These are phyloP conservation scores for Paspalum vaginatum DNA, from an alignment of 176 grass and related monocot genomes.

Conservation along the genomic window DNA sequence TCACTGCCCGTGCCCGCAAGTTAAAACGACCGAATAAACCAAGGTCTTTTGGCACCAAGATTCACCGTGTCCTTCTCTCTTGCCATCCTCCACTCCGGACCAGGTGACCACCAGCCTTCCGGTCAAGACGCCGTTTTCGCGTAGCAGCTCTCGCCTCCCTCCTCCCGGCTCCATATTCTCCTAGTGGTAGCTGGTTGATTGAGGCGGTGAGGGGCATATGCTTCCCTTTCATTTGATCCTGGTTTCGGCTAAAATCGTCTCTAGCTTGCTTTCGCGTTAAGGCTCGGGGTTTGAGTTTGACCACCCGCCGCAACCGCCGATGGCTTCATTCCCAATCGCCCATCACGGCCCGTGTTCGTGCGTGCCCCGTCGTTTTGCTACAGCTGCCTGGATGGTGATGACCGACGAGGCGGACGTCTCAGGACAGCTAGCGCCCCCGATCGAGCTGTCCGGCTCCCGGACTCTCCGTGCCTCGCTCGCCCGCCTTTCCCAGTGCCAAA, in stretches of 20 bases:
- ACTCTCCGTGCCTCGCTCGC: not conserved
- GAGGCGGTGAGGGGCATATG: not conserved
- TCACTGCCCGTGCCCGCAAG: not conserved
- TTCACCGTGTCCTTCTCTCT: not conserved
- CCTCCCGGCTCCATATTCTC: not conserved
- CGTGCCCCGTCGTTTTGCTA: not conserved
- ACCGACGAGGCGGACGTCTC: conserved; percentile 5
- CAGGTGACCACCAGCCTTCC: too few relatives aligned
- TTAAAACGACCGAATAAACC: not conserved
- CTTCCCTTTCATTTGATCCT: too few relatives aligned
- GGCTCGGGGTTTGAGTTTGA: conserved; percentile 14
- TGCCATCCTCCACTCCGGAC: too few relatives aligned
- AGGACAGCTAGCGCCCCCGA: too few relatives aligned
- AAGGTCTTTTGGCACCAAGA: not conserved
- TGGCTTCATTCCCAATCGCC: too few relatives aligned
- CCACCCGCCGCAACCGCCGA: not conserved
- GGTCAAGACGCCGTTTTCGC: not conserved
- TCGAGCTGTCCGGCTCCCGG: not conserved
- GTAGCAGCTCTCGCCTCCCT: not conserved
- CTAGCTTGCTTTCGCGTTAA: conserved; percentile 52
- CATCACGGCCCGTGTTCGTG: too few relatives aligned
- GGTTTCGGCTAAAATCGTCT: not conserved
- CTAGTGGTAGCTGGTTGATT: not conserved
- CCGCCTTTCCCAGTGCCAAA: conserved; percentile 26
- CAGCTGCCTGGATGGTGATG: not conserved